Conservation (phyloP, 257 asterid species). For the Solanum chiquidenum region DNA sequence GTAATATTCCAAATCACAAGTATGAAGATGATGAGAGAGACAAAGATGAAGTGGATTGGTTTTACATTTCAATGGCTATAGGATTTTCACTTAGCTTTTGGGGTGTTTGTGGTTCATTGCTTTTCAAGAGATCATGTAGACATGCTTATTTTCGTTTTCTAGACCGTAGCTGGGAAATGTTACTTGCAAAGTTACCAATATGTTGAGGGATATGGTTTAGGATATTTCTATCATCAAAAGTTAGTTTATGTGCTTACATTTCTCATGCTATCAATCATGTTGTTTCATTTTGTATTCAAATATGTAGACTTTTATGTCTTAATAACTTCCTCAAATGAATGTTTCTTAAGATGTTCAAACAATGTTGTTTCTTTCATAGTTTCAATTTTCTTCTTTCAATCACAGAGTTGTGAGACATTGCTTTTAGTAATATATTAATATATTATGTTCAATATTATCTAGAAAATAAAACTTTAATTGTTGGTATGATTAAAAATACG, state of each 20-base stretch:
- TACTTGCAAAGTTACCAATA: neutral
- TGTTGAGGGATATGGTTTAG: neutral
- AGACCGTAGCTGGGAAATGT: neutral
- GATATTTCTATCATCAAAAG: too few relatives aligned
- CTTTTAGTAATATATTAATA: too few relatives aligned
- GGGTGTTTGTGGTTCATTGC: neutral
- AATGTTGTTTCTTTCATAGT: neutral
- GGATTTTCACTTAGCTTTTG: conserved; percentile 8
- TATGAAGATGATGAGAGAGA: neutral
- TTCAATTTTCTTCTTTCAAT: too few relatives aligned
- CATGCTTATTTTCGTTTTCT: neutral
- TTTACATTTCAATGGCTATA: conserved; percentile 4
- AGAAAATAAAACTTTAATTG: too few relatives aligned
- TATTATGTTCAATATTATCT: too few relatives aligned
- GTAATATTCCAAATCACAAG: neutral
- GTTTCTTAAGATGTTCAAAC: neutral
- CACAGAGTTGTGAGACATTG: too few relatives aligned
- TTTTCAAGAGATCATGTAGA: neutral
- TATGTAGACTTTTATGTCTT: too few relatives aligned
- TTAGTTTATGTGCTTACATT: neutral
- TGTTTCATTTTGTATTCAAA: too few relatives aligned
- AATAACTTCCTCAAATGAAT: too few relatives aligned
- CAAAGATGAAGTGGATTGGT: neutral
- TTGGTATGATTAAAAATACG: too few relatives aligned
- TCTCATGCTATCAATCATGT: too few relatives aligned